These are phyloP conservation scores for Asclepias syriaca DNA, from an alignment of 257 asterid species.

Conservation along the genomic window DNA sequence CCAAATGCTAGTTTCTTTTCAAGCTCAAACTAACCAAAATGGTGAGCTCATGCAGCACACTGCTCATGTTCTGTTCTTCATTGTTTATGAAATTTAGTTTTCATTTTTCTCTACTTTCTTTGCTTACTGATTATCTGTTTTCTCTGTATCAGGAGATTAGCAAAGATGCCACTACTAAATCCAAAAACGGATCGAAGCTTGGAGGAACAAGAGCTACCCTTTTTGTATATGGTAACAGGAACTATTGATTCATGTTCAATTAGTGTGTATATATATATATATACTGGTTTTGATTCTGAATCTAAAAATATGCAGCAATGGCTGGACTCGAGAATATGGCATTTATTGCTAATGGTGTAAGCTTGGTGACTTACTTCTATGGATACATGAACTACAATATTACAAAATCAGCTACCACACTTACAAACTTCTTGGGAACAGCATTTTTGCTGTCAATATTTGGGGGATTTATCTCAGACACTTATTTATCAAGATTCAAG, in stretches of 20 bases:
- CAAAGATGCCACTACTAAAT: constrained; percentile 20
- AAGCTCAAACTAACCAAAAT: not conserved
- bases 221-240: constrained; percentile 52
- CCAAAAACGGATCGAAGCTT: constrained; percentile 25
- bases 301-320: constrained; percentile 32
- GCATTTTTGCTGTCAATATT: constrained; percentile 45
- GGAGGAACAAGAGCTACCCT: constrained; percentile 52
- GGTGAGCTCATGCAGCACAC: too few species aligned
- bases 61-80: too few species aligned
- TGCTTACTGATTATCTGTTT: not conserved
- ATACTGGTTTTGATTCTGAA: not conserved
- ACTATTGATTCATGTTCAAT: not conserved
- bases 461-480: constrained; percentile 60
- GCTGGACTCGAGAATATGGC: constrained; percentile 47
- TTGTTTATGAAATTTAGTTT: too few species aligned
- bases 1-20: not conserved
- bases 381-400: constrained; percentile 59
- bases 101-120: too few species aligned
- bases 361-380: constrained; percentile 50
- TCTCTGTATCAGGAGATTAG: constrained; percentile 32
- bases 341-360: constrained; percentile 43
- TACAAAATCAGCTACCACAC: constrained; percentile 49
- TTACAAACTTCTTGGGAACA: constrained; percentile 56
- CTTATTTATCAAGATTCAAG: constrained; percentile 55
- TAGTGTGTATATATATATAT: too few species aligned